These are phyloP conservation scores for Gaertneriomyces sp. DNA, from an alignment of 192 early-diverging fungal genomes.

Conservation along the genomic window DNA sequence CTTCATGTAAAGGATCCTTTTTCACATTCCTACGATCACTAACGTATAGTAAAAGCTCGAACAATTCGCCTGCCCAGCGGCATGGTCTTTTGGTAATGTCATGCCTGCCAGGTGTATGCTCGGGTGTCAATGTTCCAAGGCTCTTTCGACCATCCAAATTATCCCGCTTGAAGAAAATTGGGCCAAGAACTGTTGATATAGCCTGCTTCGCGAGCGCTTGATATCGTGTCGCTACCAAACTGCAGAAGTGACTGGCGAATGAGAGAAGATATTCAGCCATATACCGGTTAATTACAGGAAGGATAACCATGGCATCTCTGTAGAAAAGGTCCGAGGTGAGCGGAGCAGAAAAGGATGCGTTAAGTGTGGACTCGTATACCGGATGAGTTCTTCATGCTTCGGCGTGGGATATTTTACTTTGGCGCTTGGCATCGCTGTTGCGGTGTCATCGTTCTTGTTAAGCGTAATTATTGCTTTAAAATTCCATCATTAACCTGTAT, in stretches of 20 bases:
- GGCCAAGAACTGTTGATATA: background rate
- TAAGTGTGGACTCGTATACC: background rate
- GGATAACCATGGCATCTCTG: constrained; percentile 7
- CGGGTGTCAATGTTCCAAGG: background rate
- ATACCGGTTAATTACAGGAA: constrained; percentile 2
- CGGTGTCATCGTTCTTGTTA: constrained; percentile 3
- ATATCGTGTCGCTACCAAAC: background rate
- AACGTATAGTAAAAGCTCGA: constrained; percentile 2
- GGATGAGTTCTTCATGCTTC: background rate
- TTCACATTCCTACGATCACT: background rate
- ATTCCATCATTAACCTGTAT: background rate
- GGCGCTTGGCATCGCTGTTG: background rate
- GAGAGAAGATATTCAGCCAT: constrained; percentile 4
- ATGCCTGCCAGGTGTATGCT: background rate
- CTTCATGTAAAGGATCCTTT: background rate
- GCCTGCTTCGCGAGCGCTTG: background rate
- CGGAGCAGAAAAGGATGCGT: background rate
- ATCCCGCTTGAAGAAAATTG: background rate
- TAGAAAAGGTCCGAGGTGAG: background rate
- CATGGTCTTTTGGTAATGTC: background rate
- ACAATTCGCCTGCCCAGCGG: background rate
- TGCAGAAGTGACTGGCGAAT: background rate
- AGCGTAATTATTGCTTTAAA: background rate
- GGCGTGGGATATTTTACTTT: background rate
- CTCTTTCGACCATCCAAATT: too few species aligned